Evolutionary conservation across 805 yeast species (phyloP).

Genomic region (Ogataea angusta): DNA sequence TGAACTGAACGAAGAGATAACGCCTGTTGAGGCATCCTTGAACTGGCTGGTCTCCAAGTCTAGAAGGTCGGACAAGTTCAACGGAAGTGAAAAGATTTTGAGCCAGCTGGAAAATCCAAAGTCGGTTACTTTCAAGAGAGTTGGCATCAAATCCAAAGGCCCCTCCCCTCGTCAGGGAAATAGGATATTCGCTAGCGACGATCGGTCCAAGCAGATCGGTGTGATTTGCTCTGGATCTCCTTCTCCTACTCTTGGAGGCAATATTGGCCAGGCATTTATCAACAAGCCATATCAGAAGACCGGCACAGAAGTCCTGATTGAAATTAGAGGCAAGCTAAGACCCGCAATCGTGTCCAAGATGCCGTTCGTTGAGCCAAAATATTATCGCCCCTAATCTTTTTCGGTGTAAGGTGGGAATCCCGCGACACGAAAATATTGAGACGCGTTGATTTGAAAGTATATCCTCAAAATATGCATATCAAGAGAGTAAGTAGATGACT

Average conservation of each 20-base stretch:
- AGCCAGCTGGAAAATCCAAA: conserved; percentile 65
- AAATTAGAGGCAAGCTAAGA: conserved; percentile 79
- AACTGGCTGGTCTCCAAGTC: conserved; percentile 87
- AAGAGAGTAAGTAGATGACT: conserved; percentile 27
- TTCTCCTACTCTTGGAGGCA: conserved; percentile 61
- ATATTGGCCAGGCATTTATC: conserved; percentile 90
- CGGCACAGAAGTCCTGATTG: conserved; percentile 69
- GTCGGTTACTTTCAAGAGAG: conserved; percentile 56
- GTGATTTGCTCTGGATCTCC: conserved; percentile 57
- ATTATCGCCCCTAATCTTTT: conserved; percentile 40
- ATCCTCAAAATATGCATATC: conserved; percentile 16
- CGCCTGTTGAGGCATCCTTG: conserved; percentile 87
- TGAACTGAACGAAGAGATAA: conserved; percentile 72
- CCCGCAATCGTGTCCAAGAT: conserved; percentile 73
- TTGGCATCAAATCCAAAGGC: conserved; percentile 73
- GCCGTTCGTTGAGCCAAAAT: conserved; percentile 79
- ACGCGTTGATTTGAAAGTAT: conserved; percentile 7
- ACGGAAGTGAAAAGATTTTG: conserved; percentile 71
- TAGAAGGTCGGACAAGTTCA: conserved; percentile 65
- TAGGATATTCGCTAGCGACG: conserved; percentile 55
- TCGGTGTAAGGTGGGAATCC: conserved; percentile 5
- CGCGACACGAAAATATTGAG: conserved; percentile 1
- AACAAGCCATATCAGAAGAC: conserved; percentile 66
- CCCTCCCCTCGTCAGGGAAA: conserved; percentile 90
- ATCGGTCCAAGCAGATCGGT: conserved; percentile 51